Percentiles rank a stretch among this genome's conserved stretches.
Evolutionary conservation across 2,329 filamentous ascomycete species (phyloP).

Genomic region (Penicillium sp.): DNA sequence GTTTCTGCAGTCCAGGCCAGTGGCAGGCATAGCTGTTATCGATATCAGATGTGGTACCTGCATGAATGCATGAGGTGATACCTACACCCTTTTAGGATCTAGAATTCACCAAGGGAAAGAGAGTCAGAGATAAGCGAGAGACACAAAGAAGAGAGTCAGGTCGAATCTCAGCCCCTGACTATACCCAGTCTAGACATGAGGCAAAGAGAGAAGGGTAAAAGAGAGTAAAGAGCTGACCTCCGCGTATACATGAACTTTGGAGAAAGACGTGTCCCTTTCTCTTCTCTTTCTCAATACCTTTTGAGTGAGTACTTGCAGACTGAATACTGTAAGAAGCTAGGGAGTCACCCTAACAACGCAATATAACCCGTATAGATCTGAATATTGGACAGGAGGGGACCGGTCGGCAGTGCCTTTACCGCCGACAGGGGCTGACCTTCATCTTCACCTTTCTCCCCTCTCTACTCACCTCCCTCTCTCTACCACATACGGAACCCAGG

Average conservation of each 20-base stretch:
- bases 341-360: too few species aligned
- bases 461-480: conserved; percentile 12
- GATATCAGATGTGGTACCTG: conserved; percentile 8
- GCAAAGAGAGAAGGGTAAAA: neutral
- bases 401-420: conserved; percentile 26
- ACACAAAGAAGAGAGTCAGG: conserved; percentile 1
- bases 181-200: neutral
- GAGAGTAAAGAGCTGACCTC: neutral
- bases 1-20: neutral
- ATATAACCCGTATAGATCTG: neutral
- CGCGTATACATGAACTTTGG: neutral
- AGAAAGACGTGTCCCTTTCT: too few species aligned
- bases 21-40: neutral
- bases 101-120: neutral
- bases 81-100: neutral
- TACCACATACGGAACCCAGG: conserved; percentile 24
- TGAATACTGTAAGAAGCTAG: too few species aligned
- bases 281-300: neutral
- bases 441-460: conserved; percentile 18
- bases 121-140: neutral
- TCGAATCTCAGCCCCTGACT: conserved; percentile 8
- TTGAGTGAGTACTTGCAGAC: too few species aligned
- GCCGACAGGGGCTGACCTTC: conserved; percentile 24
- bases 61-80: conserved; percentile 12
- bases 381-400: conserved; percentile 11